Percentiles rank a stretch among this genome's conserved stretches.
phyloP scores from a whole-genome alignment of 2,329 filamentous ascomycete species.

The Talaromyces sp. region DNA sequence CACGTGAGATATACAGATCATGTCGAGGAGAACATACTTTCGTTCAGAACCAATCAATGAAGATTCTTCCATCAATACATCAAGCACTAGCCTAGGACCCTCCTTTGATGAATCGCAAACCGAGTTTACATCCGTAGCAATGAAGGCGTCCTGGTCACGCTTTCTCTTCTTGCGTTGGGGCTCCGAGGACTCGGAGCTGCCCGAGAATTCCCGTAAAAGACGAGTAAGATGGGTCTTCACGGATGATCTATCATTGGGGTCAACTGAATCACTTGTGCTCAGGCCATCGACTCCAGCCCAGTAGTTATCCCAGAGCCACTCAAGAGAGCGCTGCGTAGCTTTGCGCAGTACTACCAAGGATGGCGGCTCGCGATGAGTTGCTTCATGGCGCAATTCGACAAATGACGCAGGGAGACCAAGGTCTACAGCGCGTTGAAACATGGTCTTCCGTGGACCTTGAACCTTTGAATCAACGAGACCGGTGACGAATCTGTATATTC shows the following conservation, averaged over 20 bases:
- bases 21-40: conserved; percentile 26
- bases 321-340: conserved; percentile 69
- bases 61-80: conserved; percentile 30
- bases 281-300: conserved; percentile 61
- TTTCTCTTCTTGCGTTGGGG: conserved; percentile 34
- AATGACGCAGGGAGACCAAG: conserved; percentile 64
- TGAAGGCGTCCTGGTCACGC: conserved; percentile 23
- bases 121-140: conserved; percentile 30
- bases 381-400: conserved; percentile 86
- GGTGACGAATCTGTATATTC: conserved; percentile 44
- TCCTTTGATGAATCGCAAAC: conserved; percentile 28
- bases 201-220: conserved; percentile 21
- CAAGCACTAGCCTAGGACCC: conserved; percentile 24
- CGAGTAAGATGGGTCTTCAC: conserved; percentile 22
- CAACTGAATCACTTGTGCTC: conserved; percentile 4
- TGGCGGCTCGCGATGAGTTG: conserved; percentile 85
- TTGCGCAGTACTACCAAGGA: conserved; percentile 71
- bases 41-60: conserved; percentile 30
- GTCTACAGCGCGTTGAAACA: conserved; percentile 48
- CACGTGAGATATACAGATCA: background rate
- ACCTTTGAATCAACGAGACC: conserved; percentile 49
- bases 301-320: conserved; percentile 89
- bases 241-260: conserved; percentile 14
- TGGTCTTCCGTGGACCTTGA: conserved; percentile 44
- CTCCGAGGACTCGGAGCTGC: conserved; percentile 10